A percentile compares a stretch with the other conserved stretches of the same genome.
Conservation (phyloP, 2,329 filamentous ascomycete genomes). For the Aureobasidium sp. region DNA sequence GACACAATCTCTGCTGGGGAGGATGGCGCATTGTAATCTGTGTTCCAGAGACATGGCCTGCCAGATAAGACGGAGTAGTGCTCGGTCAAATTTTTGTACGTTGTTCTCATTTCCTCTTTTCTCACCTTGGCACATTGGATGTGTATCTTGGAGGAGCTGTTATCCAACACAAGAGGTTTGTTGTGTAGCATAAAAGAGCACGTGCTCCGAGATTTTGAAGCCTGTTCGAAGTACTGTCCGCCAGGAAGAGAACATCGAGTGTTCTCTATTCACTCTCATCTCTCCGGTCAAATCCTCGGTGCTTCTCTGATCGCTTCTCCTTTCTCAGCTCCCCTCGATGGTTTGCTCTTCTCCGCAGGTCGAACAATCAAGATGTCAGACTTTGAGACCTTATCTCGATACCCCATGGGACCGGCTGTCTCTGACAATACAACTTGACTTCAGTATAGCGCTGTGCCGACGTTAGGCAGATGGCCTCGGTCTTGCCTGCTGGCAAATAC, state of each 20-base stretch:
- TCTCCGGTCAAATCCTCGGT: background rate
- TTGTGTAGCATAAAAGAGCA: background rate
- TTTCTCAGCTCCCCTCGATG: background rate
- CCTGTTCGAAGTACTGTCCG: no score
- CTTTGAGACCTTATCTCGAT: constrained; percentile 5
- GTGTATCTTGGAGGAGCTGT: background rate
- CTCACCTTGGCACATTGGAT: background rate
- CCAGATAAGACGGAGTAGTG: background rate
- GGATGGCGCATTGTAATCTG: no score
- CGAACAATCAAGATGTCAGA: background rate
- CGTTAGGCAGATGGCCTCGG: background rate
- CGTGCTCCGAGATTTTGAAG: background rate
- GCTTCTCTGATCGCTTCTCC: background rate
- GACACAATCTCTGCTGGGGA: no score
- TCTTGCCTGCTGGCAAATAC: background rate
- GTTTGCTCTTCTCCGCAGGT: background rate
- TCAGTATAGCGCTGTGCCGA: background rate
- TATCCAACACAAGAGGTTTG: background rate
- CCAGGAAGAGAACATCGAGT: background rate
- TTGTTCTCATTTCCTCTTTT: background rate
- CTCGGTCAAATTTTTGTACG: background rate
- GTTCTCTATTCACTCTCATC: background rate
- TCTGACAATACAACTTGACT: constrained; percentile 1
- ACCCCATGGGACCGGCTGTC: constrained; percentile 1
- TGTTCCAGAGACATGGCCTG: no score